Evolutionary conservation across 2,329 filamentous ascomycete genomes (phyloP).

Genomic region (Hymenoscyphus fructigenus): DNA sequence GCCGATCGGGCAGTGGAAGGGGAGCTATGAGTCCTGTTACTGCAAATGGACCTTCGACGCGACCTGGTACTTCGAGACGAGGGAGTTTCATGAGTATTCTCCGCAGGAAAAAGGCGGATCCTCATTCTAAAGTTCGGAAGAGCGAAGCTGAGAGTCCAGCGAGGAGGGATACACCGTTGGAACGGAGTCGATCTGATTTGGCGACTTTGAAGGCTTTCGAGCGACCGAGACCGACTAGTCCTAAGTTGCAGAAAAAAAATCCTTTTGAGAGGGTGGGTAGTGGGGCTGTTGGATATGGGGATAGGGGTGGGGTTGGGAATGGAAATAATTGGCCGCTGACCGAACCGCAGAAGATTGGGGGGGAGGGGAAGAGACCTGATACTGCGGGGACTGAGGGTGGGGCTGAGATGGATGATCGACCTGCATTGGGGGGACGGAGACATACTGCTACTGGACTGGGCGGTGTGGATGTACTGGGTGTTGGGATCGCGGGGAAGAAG

Average conservation of each 20-base stretch:
- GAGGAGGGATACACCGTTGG: constrained; percentile 60
- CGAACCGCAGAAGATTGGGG: constrained; percentile 32
- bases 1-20: constrained; percentile 39
- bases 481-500: constrained; percentile 37
- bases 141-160: constrained; percentile 57
- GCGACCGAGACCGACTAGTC: constrained; percentile 29
- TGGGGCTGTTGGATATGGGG: constrained; percentile 36
- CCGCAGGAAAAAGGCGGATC: constrained; percentile 61
- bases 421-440: constrained; percentile 26
- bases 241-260: constrained; percentile 49
- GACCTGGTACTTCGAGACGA: constrained; percentile 40
- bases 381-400: constrained; percentile 26
- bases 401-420: constrained; percentile 19
- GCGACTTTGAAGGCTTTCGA: constrained; percentile 41
- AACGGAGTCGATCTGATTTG: constrained; percentile 56
- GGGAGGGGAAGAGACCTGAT: constrained; percentile 35
- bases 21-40: constrained; percentile 30
- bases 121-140: constrained; percentile 53
- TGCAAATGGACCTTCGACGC: constrained; percentile 14
- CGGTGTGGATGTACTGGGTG: constrained; percentile 21
- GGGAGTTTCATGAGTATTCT: constrained; percentile 59
- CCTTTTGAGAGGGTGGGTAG: constrained; percentile 39
- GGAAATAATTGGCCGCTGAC: neutral
- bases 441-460: constrained; percentile 31
- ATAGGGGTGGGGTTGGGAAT: constrained; percentile 10